Conservation (phyloP, 768 basidiomycete genomes). For the Suillus subaureus region DNA sequence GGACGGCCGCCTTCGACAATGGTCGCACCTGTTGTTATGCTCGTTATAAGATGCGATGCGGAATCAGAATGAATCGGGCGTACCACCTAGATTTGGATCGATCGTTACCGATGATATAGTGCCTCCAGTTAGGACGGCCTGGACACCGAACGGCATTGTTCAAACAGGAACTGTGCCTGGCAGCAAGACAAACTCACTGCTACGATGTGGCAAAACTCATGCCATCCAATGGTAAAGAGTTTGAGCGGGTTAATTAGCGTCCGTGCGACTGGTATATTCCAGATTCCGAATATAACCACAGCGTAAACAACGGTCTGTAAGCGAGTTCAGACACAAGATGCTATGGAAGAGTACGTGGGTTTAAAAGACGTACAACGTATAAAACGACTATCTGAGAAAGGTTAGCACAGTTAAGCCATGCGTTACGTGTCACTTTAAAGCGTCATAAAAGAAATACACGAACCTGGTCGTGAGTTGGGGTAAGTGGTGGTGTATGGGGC, state of each 20-base stretch:
- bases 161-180: slow-evolving; percentile 8
- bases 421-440: slow-evolving; percentile 21
- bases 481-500: slow-evolving; percentile 45
- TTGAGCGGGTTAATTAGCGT: slow-evolving; percentile 84
- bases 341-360: slow-evolving; percentile 12
- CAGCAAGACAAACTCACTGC: slow-evolving; percentile 50
- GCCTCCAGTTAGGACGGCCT: slow-evolving; percentile 83
- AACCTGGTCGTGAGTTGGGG: slow-evolving; percentile 75
- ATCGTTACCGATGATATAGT: slow-evolving; percentile 79
- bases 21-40: slow-evolving; percentile 24
- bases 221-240: slow-evolving; percentile 86
- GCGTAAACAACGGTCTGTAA: slow-evolving; percentile 79
- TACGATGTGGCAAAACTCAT: slow-evolving; percentile 83
- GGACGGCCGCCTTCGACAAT: slow-evolving; percentile 79
- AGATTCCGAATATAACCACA: slow-evolving; percentile 84
- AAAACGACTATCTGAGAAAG: slow-evolving; percentile 64
- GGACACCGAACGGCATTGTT: background rate
- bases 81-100: slow-evolving; percentile 75
- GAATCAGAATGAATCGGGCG: slow-evolving; percentile 44
- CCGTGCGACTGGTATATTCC: slow-evolving; percentile 83
- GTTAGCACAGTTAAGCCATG: slow-evolving; percentile 22
- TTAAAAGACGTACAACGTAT: slow-evolving; percentile 62
- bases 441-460: slow-evolving; percentile 30
- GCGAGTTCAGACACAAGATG: slow-evolving; percentile 12
- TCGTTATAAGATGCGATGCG: background rate